These are phyloP conservation scores for Cyclaneusma minus DNA, from an alignment of 2,329 filamentous ascomycete species.

Conservation along the genomic window DNA sequence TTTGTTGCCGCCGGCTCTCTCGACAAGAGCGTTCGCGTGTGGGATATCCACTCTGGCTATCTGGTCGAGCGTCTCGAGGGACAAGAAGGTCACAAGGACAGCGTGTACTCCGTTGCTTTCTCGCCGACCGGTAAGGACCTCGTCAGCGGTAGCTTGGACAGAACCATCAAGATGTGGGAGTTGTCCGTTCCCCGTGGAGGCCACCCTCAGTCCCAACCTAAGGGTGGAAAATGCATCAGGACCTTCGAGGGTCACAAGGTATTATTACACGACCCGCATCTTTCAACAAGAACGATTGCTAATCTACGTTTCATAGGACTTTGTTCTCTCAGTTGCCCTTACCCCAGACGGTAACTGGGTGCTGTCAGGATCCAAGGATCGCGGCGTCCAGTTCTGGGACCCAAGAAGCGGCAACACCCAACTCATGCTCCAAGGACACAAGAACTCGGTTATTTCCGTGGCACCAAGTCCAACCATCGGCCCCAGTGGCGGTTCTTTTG, in stretches of 20 bases:
- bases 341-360: conserved; percentile 94
- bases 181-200: conserved; percentile 56
- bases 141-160: conserved; percentile 87
- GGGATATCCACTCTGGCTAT: conserved; percentile 78
- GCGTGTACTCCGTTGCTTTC: conserved; percentile 92
- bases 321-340: conserved; percentile 87
- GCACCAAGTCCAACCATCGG: conserved; percentile 63
- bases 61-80: conserved; percentile 86
- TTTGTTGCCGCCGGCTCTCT: conserved; percentile 89
- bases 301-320: conserved; percentile 50
- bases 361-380: conserved; percentile 91
- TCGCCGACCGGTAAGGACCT: conserved; percentile 85
- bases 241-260: conserved; percentile 96
- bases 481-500: conserved; percentile 66
- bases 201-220: conserved; percentile 49
- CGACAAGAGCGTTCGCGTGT: conserved; percentile 95
- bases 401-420: conserved; percentile 84
- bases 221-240: conserved; percentile 85
- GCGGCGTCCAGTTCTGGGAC: conserved; percentile 98
- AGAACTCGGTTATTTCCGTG: conserved; percentile 97
- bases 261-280: conserved; percentile 8
- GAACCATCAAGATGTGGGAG: conserved; percentile 99
- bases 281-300: conserved; percentile 5
- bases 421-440: conserved; percentile 97
- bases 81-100: conserved; percentile 88